phyloP scores from a whole-genome alignment of 169 alveolate species.

The Plasmodium ovale region DNA sequence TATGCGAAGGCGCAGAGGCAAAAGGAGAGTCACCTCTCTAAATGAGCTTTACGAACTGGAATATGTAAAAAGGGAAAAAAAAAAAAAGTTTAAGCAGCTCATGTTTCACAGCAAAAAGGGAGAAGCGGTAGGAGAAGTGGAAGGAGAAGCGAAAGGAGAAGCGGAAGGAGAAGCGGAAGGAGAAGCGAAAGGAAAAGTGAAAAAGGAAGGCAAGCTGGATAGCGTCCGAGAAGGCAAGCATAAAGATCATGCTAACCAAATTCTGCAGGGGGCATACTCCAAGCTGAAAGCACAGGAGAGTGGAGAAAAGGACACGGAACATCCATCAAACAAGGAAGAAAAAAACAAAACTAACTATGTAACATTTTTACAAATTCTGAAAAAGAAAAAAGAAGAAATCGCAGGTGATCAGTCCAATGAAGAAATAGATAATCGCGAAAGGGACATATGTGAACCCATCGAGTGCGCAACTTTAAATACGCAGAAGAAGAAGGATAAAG shows the following conservation, averaged over 20 bases:
- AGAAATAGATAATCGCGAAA: not conserved
- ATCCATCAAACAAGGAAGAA: not conserved
- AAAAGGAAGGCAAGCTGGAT: constrained; percentile 24
- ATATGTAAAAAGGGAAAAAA: constrained; percentile 75
- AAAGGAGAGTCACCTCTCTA: constrained; percentile 22
- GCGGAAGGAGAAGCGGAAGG: not conserved
- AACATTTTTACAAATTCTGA: constrained; percentile 42
- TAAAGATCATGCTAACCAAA: not conserved
- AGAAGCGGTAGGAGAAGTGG: not conserved
- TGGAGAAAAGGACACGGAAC: not conserved
- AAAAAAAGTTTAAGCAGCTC: constrained; percentile 54
- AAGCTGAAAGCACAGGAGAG: not conserved
- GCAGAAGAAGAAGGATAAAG: not conserved
- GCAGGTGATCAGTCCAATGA: not conserved
- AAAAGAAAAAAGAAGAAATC: constrained; percentile 19
- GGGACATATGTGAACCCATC: too few relatives aligned
- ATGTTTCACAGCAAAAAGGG: constrained; percentile 15
- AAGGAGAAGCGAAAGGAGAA: not conserved
- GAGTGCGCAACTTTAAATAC: too few relatives aligned
- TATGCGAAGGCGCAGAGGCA: not conserved
- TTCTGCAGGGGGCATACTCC: not conserved
- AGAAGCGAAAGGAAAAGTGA: not conserved
- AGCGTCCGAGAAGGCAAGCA: not conserved
- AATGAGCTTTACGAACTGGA: constrained; percentile 75
- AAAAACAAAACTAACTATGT: constrained; percentile 3